Conservation (phyloP, 257 asterid genomes). For the Solanum pimpinellifolium region DNA sequence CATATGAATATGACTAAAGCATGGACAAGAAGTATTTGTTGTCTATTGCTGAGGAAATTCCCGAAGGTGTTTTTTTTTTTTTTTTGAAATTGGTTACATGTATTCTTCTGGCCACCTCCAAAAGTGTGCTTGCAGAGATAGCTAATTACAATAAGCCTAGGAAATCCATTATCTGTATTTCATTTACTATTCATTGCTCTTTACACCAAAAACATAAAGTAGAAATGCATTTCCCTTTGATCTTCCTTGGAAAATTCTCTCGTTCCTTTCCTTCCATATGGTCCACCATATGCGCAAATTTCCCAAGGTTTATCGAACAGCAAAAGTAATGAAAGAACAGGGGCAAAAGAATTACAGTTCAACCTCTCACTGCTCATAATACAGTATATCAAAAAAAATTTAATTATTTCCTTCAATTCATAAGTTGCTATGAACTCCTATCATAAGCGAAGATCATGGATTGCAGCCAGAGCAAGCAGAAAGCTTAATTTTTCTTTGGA, state of each 20-base stretch:
- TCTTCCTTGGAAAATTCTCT: neutral
- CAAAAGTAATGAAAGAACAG: too few species aligned
- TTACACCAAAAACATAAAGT: neutral
- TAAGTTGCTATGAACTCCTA: neutral
- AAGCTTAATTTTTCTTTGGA: neutral
- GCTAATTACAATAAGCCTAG: neutral
- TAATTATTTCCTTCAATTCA: neutral
- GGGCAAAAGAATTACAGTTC: neutral
- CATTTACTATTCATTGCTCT: neutral
- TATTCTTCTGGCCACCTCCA: neutral
- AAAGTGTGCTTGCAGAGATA: neutral
- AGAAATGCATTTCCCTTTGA: neutral
- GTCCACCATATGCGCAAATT: neutral
- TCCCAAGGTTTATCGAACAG: neutral
- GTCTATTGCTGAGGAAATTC: neutral
- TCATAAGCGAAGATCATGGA: neutral
- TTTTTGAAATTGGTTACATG: neutral
- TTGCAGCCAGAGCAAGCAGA: neutral
- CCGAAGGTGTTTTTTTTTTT: neutral
- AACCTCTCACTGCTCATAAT: neutral
- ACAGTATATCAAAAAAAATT: neutral
- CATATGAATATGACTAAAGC: neutral
- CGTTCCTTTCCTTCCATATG: neutral
- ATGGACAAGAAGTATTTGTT: neutral
- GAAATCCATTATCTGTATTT: neutral